phyloP scores from a whole-genome alignment of 805 yeast species.

The Candida tammaniensis region DNA sequence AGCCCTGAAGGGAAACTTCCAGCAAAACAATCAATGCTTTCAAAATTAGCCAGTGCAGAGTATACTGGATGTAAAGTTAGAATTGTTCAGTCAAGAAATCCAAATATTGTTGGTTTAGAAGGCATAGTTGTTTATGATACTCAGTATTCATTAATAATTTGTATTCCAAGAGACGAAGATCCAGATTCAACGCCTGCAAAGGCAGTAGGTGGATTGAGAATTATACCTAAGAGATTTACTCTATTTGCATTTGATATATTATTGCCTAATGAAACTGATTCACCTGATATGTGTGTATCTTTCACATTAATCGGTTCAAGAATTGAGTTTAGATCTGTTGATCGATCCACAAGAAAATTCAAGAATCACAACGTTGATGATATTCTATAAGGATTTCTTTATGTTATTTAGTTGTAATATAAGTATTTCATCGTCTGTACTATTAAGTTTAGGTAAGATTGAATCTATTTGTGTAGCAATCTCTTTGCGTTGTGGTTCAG shows the following conservation, averaged over 20 bases:
- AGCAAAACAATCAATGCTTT: conserved; percentile 33
- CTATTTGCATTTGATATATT: conserved; percentile 51
- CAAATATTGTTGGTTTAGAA: conserved; percentile 52
- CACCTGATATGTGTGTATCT: conserved; percentile 38
- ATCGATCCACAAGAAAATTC: conserved; percentile 81
- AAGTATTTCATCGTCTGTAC: conserved; percentile 1
- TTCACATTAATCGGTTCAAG: conserved; percentile 79
- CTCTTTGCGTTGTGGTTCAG: neutral
- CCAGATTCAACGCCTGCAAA: conserved; percentile 24
- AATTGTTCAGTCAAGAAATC: conserved; percentile 57
- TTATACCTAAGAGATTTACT: conserved; percentile 67
- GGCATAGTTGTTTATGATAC: conserved; percentile 89
- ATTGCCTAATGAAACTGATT: conserved; percentile 18
- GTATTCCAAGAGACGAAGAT: conserved; percentile 41
- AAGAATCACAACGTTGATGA: conserved; percentile 75
- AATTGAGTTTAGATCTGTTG: conserved; percentile 69
- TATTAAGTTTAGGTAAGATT: neutral
- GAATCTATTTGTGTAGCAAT: neutral
- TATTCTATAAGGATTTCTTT: conserved; percentile 17
- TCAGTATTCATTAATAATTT: conserved; percentile 65
- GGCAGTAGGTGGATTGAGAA: conserved; percentile 59
- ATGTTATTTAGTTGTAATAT: conserved; percentile 2
- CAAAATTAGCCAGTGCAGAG: conserved; percentile 72
- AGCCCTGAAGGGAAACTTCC: conserved; percentile 20
- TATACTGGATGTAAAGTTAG: conserved; percentile 70